Percentiles rank a stretch among this genome's conserved stretches.
These are phyloP conservation scores for Backusella mclennaniae DNA, from an alignment of 192 early-diverging fungal genomes.

Conservation along the genomic window DNA sequence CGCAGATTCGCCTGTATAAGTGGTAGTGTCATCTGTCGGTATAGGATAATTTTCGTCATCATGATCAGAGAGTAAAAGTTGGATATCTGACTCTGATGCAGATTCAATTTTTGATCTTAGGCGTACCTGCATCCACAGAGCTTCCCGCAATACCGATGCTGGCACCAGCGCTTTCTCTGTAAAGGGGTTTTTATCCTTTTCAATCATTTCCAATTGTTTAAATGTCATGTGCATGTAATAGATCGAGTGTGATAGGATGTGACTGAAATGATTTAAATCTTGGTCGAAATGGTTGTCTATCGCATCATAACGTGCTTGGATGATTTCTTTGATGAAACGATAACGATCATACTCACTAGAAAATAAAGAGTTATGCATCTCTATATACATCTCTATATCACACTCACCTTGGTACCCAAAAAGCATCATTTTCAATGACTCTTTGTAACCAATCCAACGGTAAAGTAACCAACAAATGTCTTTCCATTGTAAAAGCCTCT, in stretches of 20 bases:
- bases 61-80: slow-evolving; percentile 24
- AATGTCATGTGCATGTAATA: slow-evolving; percentile 58
- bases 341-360: slow-evolving; percentile 55
- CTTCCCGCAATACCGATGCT: slow-evolving; percentile 40
- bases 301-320: slow-evolving; percentile 5
- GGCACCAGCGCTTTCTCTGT: slow-evolving; percentile 32
- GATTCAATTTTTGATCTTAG: slow-evolving; percentile 43
- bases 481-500: slow-evolving; percentile 45
- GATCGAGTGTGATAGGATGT: slow-evolving; percentile 40
- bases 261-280: slow-evolving; percentile 14
- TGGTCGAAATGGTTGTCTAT: neutral
- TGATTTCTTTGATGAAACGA: slow-evolving; percentile 32
- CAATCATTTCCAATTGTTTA: slow-evolving; percentile 46
- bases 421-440: slow-evolving; percentile 50
- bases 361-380: neutral
- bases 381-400: too few relatives aligned
- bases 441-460: slow-evolving; percentile 44
- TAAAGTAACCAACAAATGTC: slow-evolving; percentile 33
- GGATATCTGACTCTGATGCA: slow-evolving; percentile 30
- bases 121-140: slow-evolving; percentile 54
- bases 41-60: slow-evolving; percentile 16
- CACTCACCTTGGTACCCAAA: slow-evolving; percentile 52
- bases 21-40: slow-evolving; percentile 36
- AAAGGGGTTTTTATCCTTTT: slow-evolving; percentile 37
- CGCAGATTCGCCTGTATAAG: slow-evolving; percentile 30